Evolutionary conservation across 2,329 filamentous ascomycete genomes (phyloP).

Genomic region (Aspergillus brasiliensis): DNA sequence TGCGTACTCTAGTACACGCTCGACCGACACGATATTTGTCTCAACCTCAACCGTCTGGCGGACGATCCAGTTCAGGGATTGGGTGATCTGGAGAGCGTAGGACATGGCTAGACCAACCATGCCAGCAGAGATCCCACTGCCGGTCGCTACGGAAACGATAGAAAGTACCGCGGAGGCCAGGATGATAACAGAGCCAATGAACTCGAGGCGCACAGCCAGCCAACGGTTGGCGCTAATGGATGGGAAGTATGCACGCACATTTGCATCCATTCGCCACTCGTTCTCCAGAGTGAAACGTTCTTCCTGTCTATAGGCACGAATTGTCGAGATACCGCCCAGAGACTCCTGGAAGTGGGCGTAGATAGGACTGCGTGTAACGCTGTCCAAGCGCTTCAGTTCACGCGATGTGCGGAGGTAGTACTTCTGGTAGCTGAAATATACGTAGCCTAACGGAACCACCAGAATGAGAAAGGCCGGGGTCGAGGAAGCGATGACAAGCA

Average conservation of each 20-base stretch:
- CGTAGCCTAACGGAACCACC: conserved; percentile 75
- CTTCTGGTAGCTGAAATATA: conserved; percentile 92
- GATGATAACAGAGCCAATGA: conserved; percentile 93
- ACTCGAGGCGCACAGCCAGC: conserved; percentile 92
- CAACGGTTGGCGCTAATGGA: conserved; percentile 93
- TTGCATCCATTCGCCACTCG: conserved; percentile 95
- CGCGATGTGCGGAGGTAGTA: conserved; percentile 97
- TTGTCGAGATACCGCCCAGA: conserved; percentile 88
- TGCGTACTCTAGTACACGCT: conserved; percentile 95
- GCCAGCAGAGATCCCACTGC: conserved; percentile 67
- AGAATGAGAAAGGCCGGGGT: conserved; percentile 79
- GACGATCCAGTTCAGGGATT: conserved; percentile 98
- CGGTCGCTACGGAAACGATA: conserved; percentile 74
- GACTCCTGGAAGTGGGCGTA: conserved; percentile 99
- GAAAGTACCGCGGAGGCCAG: conserved; percentile 79
- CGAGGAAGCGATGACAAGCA: conserved; percentile 78
- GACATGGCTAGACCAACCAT: conserved; percentile 93
- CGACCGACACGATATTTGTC: conserved; percentile 99
- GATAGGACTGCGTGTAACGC: conserved; percentile 91
- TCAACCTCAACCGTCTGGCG: conserved; percentile 99
- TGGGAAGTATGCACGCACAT: conserved; percentile 91
- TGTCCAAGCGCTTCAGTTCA: conserved; percentile 94
- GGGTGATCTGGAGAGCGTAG: conserved; percentile 94
- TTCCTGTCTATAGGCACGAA: conserved; percentile 90
- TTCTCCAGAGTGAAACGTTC: conserved; percentile 87